Evolutionary conservation across 2,329 filamentous ascomycete genomes (phyloP), one percentile per base, ranked within the genome.

Genomic region (Xylariales sp.): DNA sequence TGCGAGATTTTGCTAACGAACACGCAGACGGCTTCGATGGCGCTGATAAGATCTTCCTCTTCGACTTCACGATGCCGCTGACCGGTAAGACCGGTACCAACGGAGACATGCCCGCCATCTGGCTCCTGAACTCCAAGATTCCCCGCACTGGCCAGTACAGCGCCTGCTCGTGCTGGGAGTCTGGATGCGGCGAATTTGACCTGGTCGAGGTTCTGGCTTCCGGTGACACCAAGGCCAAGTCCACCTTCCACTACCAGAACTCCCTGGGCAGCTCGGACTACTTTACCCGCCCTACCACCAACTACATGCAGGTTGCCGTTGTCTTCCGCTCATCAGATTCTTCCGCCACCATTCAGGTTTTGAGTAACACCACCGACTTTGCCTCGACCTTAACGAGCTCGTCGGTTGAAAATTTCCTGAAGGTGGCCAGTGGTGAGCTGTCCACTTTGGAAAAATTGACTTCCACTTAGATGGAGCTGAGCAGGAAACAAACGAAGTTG

Each of bases 91-190:
- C 56, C n/a, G 66, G 65, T 40, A 67, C 67, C 51, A 75, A 80
- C 53, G 66, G 57, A 29, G 78, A 89, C 61, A 85, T 85, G 73
- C 84, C 85, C 7, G 81, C 85, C 29, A 73, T 83, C 59, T 90
- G 86, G 86, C 66, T 83, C 34, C 74, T 90, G 43, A 90, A 90
- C 62, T 80, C 77, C 14, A 72, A 77, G 43, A 86, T 90, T 44
- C 78, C 84, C 18, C 79, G 80, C 43, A 81, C 82, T 5, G 65
- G 74, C 5, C 84, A 89, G 59, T 89, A 89, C 64, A 71, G 72
- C 45, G 63, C 63, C 3, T 90, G 85, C 69, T 85, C 78, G 42
- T 90, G 86, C 70, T 89, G 84, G 84, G 61, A 60, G 11, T 69
- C 63, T 55, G 52, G 55, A 25, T 89, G 85, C 55, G 85, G 83